phyloP scores from a whole-genome alignment of 2,329 filamentous ascomycete species.

The Cytospora paraplurivora region DNA sequence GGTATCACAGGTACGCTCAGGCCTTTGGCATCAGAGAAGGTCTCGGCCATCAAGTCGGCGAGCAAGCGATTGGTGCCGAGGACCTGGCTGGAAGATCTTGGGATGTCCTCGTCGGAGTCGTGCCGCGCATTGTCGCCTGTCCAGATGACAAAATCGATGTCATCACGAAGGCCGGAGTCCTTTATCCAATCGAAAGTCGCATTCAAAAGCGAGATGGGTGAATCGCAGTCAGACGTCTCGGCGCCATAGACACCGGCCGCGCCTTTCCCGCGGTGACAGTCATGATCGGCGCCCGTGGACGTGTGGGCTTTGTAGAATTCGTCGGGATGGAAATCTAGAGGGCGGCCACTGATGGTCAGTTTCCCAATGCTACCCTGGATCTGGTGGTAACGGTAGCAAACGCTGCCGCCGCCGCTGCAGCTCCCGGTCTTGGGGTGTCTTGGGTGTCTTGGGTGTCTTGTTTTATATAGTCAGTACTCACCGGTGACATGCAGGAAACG shows the following conservation, averaged over 20 bases:
- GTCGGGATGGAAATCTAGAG: conserved; percentile 86
- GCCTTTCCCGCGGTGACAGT: conserved; percentile 80
- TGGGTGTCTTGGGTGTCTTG: conserved; percentile 25
- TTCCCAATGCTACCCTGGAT: neutral
- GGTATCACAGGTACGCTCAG: conserved; percentile 81
- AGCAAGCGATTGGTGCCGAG: conserved; percentile 74
- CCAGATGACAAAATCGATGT: conserved; percentile 90
- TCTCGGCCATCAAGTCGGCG: conserved; percentile 72
- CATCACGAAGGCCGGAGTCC: conserved; percentile 70
- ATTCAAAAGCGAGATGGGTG: conserved; percentile 77
- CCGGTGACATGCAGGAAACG: conserved; percentile 88
- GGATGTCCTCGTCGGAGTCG: conserved; percentile 80
- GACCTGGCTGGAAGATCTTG: conserved; percentile 76
- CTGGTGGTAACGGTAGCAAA: neutral
- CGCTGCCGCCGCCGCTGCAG: conserved; percentile 27
- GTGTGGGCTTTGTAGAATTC: conserved; percentile 80
- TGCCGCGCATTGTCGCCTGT: conserved; percentile 89
- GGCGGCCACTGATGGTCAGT: conserved; percentile 12
- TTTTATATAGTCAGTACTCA: conserved; percentile 44
- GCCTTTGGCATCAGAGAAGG: conserved; percentile 65
- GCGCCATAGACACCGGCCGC: conserved; percentile 80
- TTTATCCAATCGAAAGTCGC: conserved; percentile 93
- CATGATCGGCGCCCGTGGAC: conserved; percentile 65
- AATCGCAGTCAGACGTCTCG: conserved; percentile 86
- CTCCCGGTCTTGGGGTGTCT: conserved; percentile 20